A percentile compares a stretch with the other conserved stretches of the same genome.
These are phyloP conservation scores for Lichtheimia ornata DNA, from an alignment of 371 early-diverging fungal genomes.

Conservation along the genomic window DNA sequence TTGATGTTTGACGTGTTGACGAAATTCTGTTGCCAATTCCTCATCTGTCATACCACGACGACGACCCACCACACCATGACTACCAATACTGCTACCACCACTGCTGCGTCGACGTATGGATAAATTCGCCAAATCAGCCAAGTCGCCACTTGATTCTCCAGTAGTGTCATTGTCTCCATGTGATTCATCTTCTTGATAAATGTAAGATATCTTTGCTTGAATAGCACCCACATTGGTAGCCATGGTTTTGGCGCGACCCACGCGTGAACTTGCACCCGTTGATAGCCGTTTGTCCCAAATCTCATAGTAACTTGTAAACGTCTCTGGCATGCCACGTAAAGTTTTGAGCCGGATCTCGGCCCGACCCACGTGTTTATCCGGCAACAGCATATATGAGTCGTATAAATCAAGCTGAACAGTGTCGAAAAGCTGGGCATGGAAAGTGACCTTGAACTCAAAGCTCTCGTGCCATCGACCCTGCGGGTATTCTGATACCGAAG, in stretches of 20 bases:
- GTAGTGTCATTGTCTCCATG: neutral
- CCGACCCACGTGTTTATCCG: conserved; percentile 74
- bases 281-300: conserved; percentile 65
- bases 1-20: conserved; percentile 24
- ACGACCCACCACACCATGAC: neutral
- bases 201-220: conserved; percentile 66
- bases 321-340: conserved; percentile 66
- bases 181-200: conserved; percentile 45
- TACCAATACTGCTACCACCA: neutral
- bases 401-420: conserved; percentile 74
- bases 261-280: conserved; percentile 55
- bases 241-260: conserved; percentile 50
- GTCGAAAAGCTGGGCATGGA: conserved; percentile 81
- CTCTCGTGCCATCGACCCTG: conserved; percentile 76
- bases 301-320: conserved; percentile 68
- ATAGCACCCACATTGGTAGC: conserved; percentile 68
- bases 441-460: conserved; percentile 74
- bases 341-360: conserved; percentile 70
- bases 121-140: neutral
- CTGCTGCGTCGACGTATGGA: no score
- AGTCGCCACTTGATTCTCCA: neutral
- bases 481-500: conserved; percentile 61
- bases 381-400: conserved; percentile 56
- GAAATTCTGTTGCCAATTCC: conserved; percentile 23
- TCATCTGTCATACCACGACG: conserved; percentile 15